Conservation (phyloP, 495 filamentous ascomycete species). For the Daldinia bambusicola region DNA sequence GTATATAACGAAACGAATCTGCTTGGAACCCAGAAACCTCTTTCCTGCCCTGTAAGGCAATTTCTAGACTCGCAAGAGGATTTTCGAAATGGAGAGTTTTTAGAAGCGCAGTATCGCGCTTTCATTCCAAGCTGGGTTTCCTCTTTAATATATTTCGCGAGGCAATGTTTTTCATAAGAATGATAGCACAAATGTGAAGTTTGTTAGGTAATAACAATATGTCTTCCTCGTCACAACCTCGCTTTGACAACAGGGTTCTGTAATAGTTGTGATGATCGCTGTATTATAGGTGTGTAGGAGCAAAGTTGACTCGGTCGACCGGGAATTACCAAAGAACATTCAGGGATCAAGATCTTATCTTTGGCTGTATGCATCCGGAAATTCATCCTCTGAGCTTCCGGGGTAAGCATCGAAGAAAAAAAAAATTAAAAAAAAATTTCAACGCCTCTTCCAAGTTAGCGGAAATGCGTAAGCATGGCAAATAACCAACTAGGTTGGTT, state of each 20-base stretch:
- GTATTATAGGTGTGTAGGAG: background rate
- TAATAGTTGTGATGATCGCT: background rate
- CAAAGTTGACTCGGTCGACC: conserved; percentile 16
- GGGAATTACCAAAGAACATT: background rate
- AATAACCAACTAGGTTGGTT: background rate
- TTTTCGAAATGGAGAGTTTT: background rate
- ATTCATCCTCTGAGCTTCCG: background rate
- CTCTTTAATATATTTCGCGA: background rate
- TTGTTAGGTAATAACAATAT: background rate
- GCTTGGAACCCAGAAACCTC: background rate
- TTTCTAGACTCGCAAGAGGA: background rate
- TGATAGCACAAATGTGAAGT: background rate
- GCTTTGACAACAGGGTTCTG: background rate
- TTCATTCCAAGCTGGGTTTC: background rate
- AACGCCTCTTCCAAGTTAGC: background rate
- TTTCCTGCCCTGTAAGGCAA: background rate
- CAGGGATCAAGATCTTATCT: conserved; percentile 20
- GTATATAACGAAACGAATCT: background rate
- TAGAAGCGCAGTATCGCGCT: background rate
- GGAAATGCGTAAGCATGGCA: background rate
- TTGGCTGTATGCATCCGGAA: conserved; percentile 1
- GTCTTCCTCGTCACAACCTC: background rate
- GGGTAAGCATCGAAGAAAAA: background rate
- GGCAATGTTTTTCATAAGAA: background rate
- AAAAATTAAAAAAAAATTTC: too few relatives aligned